Evolutionary conservation across 1,139 yeast species (phyloP).

Genomic region (Zygosaccharomyces pseudobailii): DNA sequence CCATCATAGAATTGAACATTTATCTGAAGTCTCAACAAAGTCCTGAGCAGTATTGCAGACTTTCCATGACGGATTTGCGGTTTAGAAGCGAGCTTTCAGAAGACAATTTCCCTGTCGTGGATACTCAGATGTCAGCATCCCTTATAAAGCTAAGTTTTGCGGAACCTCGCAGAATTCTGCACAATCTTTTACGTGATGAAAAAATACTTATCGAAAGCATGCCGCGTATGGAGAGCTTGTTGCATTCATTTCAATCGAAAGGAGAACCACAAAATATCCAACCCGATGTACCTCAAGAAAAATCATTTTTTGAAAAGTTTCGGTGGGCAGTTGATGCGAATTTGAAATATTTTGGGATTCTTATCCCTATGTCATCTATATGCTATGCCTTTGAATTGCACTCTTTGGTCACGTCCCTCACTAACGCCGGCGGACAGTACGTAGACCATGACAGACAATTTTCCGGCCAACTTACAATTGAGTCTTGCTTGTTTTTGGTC

Average conservation of each 20-base stretch:
- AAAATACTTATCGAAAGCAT: conserved; percentile 22
- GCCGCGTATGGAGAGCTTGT: conserved; percentile 12
- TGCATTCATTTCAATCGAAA: conserved; percentile 6
- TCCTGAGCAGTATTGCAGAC: conserved; percentile 25
- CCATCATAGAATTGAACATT: conserved; percentile 25
- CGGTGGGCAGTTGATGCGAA: conserved; percentile 21
- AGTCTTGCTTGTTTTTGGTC: conserved; percentile 27
- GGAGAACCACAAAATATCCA: not conserved
- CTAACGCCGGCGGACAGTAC: conserved; percentile 14
- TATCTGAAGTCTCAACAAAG: conserved; percentile 26
- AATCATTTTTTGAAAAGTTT: not conserved
- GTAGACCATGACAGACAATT: conserved; percentile 8
- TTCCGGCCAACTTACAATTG: conserved; percentile 25
- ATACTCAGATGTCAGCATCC: conserved; percentile 20
- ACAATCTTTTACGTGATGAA: conserved; percentile 27
- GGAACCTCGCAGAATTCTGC: conserved; percentile 26
- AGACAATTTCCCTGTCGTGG: conserved; percentile 8
- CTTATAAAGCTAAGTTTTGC: conserved; percentile 27
- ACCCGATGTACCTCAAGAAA: not conserved
- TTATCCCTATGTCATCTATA: conserved; percentile 27
- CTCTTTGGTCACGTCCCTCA: conserved; percentile 16
- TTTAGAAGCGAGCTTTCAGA: conserved; percentile 12
- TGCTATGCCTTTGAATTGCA: conserved; percentile 30
- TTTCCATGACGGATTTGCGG: conserved; percentile 25
- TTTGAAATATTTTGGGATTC: conserved; percentile 27